Evolutionary conservation across 1,139 yeast species (phyloP), one percentile per base, ranked within the genome.

Genomic region (Pichia sp.): DNA sequence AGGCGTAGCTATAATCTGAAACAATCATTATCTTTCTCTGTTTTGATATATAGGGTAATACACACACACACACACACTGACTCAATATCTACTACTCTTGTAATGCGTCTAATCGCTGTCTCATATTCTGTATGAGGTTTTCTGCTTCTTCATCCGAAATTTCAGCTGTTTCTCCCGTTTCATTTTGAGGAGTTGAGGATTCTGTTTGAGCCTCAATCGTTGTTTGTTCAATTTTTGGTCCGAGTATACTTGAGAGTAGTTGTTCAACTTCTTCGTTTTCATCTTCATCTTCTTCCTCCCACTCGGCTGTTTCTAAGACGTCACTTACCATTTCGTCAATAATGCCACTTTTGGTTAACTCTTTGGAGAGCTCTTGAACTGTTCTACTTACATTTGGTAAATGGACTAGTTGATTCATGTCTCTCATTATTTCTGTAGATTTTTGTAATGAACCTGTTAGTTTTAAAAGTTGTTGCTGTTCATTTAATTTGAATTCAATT

Each of bases 321-420:
- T 93, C 98, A 43, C 84, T 88, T 61, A 89, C 79, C 97, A 93
- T 91, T 58, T 93, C 98, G 52, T 84, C 88, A 46, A 93, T 88
- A 38, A 93, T 75, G 0, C 98, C 98, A 4, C 95, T 79, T 59
- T 83, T 84, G 76, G 84, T 80, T 56, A 93, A 71, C 61, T 93
- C 98, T 56, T 77, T 81, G 47, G 91, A 84, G 46, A 93, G 66
- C 52, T 82, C 94, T 56, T 82, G 83, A 86, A 91, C 88, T 1
- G 95, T 82, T 17, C 77, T 79, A 59, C 79, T 79, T 39, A 93
- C 67, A 49, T 84, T 91, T 0, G 97, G 97, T 44, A 93, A 60
- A 49, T 71, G 72, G 2, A 89, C 80, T 54, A 93, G 68, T 42
- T 72, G 72, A 57, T 88, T 89, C 43, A 93, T 95, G 46, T 89